Evolutionary conservation across 225 moss, liverwort and hornwort genomes (phyloP), one percentile per base, ranked within the genome.

Genomic region (Ulota crispa): DNA sequence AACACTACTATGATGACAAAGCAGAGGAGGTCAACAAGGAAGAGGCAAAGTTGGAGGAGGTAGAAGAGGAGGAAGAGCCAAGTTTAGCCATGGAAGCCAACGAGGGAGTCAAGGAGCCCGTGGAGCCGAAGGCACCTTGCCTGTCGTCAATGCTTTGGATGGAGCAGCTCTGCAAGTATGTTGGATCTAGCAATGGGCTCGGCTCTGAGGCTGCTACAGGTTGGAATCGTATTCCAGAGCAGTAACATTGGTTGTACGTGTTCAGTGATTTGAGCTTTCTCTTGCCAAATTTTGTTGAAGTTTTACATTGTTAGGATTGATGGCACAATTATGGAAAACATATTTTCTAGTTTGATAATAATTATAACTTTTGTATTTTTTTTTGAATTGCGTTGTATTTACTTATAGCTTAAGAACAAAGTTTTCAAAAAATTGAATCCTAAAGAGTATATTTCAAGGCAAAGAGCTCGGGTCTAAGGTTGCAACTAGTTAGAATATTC

Each of bases 171-270:
- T 93, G 96, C 23, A 93, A 93, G 63, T 99, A 94, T 86, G 93
- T 99, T 23, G 94, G 94, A 73, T 86, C 92, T 4, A 92, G 93
- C 34, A 83, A 89, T 52, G 94, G 93, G 68, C 89, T 93, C 64
- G 96, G 96, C 28, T 93, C 94, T 6, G 98, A 99, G 83, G 89
- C 94, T 68, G 82, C 90, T 28, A 99, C 92, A 83, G 98, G 98
- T 98, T 74, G 62, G 66, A 47, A 50, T 50, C 6, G 18, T 50
- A 50, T 50, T 4, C 5, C 16, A 50, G 50, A 43, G 18, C 50
- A 2, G 2, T 31, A 12, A 41, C 41, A 68, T 68, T 68, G 67
- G 68, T 43, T 45, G 28, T 39, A 39, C 39, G 39, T 59, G 69
- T 31, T 56, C 43, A 6, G n/a, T 45, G 23, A 41, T 41, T 78